Evolutionary conservation across 2,329 filamentous ascomycete species (phyloP).

Genomic region (Myriosclerotinia curreyana): DNA sequence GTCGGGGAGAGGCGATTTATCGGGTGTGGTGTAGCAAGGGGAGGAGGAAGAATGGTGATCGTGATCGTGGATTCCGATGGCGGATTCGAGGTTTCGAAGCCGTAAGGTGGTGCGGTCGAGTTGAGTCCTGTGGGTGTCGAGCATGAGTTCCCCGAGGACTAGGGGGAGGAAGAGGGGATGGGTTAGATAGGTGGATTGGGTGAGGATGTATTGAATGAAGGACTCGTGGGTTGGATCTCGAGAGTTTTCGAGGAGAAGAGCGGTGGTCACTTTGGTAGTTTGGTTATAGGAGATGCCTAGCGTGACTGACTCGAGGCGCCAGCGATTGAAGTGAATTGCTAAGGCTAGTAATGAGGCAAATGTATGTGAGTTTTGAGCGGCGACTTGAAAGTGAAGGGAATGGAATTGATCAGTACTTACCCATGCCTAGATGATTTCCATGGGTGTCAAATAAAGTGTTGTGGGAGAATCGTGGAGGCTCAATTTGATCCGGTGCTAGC

Average conservation of each 20-base stretch:
- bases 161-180: constrained; percentile 12
- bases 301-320: constrained; percentile 11
- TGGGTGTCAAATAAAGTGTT: constrained; percentile 11
- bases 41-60: background rate
- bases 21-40: background rate
- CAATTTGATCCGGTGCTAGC: constrained; percentile 17
- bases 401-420: background rate
- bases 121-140: constrained; percentile 6
- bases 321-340: constrained; percentile 12
- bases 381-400: too few species aligned
- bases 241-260: background rate
- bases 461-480: constrained; percentile 13
- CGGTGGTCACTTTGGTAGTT: background rate
- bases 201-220: constrained; percentile 5
- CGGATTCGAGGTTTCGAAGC: constrained; percentile 9
- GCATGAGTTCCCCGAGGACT: constrained; percentile 5
- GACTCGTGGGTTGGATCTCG: constrained; percentile 3
- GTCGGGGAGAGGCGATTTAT: background rate
- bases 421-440: constrained; percentile 8
- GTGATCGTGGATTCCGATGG: constrained; percentile 2
- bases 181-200: background rate
- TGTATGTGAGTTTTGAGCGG: too few species aligned
- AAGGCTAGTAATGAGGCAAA: background rate
- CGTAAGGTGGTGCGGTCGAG: background rate
- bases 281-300: constrained; percentile 9